These are phyloP conservation scores for Gnomoniopsis smithogilvyi DNA, from an alignment of 2,329 filamentous ascomycete species.

Conservation along the genomic window DNA sequence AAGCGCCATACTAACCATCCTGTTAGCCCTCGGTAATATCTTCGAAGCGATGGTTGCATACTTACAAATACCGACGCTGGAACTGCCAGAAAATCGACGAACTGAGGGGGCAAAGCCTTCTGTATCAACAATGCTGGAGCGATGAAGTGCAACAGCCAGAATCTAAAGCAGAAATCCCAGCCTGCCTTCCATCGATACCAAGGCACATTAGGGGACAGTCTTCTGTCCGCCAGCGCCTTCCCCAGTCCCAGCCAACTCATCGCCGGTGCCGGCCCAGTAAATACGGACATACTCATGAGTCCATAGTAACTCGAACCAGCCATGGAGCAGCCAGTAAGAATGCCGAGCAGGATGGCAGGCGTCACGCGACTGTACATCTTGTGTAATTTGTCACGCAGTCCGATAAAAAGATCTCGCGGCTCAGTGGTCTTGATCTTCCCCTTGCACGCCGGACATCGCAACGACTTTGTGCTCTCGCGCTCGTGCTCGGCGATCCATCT, in stretches of 20 bases:
- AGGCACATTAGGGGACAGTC: constrained; percentile 4
- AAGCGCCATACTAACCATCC: constrained; percentile 41
- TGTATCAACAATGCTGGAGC: constrained; percentile 43
- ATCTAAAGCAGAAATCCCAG: constrained; percentile 21
- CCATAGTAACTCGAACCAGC: constrained; percentile 54
- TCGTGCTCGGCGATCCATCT: constrained; percentile 94
- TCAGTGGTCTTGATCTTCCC: constrained; percentile 72
- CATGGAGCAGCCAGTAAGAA: constrained; percentile 49
- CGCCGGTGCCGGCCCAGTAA: constrained; percentile 47
- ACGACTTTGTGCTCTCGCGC: constrained; percentile 58
- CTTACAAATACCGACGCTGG: constrained; percentile 41
- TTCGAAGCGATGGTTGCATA: background rate
- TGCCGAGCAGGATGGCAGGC: constrained; percentile 63
- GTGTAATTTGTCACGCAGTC: constrained; percentile 59
- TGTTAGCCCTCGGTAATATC: background rate
- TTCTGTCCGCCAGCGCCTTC: constrained; percentile 5
- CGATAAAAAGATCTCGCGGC: constrained; percentile 70
- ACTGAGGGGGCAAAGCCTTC: constrained; percentile 37
- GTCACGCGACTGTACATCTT: constrained; percentile 50
- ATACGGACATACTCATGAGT: constrained; percentile 44
- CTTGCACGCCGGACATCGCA: constrained; percentile 89
- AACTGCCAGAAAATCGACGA: constrained; percentile 40
- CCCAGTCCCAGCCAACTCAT: constrained; percentile 36
- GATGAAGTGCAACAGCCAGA: constrained; percentile 39
- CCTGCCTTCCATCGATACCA: constrained; percentile 14